Base-by-base conservation (phyloP, 331 rosid species). In the Pyrus hybrid region DNA sequence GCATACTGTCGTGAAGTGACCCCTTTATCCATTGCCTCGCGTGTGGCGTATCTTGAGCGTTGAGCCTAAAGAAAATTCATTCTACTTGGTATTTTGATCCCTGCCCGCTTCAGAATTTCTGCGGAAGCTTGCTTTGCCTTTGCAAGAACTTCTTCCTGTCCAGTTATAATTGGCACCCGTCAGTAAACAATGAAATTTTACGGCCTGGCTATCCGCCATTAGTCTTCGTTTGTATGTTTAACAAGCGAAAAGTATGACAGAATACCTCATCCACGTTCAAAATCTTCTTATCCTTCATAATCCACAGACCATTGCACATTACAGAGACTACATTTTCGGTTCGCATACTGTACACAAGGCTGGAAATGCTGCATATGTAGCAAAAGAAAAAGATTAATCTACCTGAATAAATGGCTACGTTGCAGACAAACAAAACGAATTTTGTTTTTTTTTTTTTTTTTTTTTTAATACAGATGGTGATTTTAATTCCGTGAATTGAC, bases 231-330 rank as follows among this genome's bases (percentile, higher is more conserved):
- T 20, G 21, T 49, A 5, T 5, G 13, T 21, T 4, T 22, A 53
- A 10, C 8, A 56, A 29, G 37, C 58, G 71, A 76, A 76, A 57
- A 69, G 28, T 54, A 51, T 73, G 35, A 72, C 16, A 13, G 70
- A 81, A 29, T 85, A 91, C 93, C 97, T 91, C 98, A 17, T 89
- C 79, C 72, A 88, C 90, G 30, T 79, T 80, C 72, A 87, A 60
- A 73, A 89, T 88, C 91, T 85, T 93, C 88, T 89, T 89, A 76
- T 91, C 83, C 87, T 84, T 87, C 97, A 91, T 89, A 79, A 93
- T 89, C 98, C 97, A 93, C 51, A n/a, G 76, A 21, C 98, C 96
- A 33, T 93, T 88, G 92, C 97, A 93, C 91, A 93, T 93, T 43
- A 93, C 91, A 71, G 93, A 84, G 49, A 81, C 83, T 75, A 91